Evolutionary conservation across 495 filamentous ascomycete genomes (phyloP).

Genomic region (Aspergillus wentii): DNA sequence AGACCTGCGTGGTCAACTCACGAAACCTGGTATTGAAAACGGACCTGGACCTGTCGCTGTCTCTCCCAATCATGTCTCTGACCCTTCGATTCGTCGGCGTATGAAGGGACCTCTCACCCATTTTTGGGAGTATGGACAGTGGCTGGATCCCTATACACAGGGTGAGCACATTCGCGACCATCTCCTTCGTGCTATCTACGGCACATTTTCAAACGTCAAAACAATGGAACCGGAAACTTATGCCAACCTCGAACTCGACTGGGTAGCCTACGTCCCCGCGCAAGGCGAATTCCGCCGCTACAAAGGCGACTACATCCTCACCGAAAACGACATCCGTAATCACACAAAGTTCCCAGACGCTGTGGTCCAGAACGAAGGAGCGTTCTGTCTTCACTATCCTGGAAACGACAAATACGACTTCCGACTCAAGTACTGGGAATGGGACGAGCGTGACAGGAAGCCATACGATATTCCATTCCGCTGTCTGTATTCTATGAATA

Average conservation of each 20-base stretch:
- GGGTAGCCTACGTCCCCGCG: constrained; percentile 1
- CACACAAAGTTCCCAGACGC: background rate
- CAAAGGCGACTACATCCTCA: constrained; percentile 1
- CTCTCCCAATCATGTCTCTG: background rate
- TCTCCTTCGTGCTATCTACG: constrained; percentile 1
- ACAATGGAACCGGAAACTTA: background rate
- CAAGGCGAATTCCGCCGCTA: background rate
- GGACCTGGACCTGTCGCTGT: background rate
- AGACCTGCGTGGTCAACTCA: background rate
- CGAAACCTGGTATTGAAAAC: background rate
- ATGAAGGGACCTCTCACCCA: background rate
- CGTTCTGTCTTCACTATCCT: constrained; percentile 1
- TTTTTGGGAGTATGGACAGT: background rate
- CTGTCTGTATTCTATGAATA: background rate
- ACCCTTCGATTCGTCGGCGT: background rate
- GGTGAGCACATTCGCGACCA: constrained; percentile 1
- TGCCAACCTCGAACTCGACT: constrained; percentile 1
- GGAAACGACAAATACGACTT: constrained; percentile 1
- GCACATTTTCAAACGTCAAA: constrained; percentile 1
- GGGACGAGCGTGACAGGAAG: background rate
- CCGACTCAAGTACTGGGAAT: constrained; percentile 1
- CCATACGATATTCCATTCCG: constrained; percentile 1
- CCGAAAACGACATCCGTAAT: background rate
- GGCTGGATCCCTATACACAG: background rate
- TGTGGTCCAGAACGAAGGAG: background rate